Evolutionary conservation across 139 green algal species (phyloP).

Genomic region (Haematococcus sp.): DNA sequence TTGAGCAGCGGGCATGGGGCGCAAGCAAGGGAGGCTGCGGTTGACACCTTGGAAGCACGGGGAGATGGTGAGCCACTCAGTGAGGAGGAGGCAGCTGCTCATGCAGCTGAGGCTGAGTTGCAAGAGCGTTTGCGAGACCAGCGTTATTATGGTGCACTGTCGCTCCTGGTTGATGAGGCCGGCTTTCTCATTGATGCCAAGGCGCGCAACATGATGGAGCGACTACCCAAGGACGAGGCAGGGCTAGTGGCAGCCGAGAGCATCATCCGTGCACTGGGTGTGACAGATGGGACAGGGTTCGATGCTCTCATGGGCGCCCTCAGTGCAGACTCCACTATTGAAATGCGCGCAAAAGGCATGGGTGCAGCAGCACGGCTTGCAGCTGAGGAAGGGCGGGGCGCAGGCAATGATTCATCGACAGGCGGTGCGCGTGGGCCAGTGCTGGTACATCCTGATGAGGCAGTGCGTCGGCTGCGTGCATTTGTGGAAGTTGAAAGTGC

Average conservation of each 20-base stretch:
- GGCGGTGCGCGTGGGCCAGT: constrained; percentile 13
- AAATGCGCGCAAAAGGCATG: constrained; percentile 7
- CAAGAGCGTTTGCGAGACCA: constrained; percentile 33
- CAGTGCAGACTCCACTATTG: constrained; percentile 39
- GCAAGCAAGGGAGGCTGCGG: not conserved
- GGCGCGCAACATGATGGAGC: constrained; percentile 39
- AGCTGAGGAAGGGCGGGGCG: not conserved
- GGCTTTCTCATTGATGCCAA: constrained; percentile 71
- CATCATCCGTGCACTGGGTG: constrained; percentile 60
- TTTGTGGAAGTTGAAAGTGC: constrained; percentile 41
- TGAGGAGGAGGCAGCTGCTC: not conserved
- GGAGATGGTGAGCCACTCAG: not conserved
- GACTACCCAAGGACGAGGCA: constrained; percentile 42
- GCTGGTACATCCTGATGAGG: constrained; percentile 65
- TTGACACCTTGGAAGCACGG: not conserved
- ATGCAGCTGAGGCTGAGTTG: constrained; percentile 21
- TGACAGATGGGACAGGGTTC: constrained; percentile 59
- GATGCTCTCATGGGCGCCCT: constrained; percentile 67
- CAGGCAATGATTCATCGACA: not conserved
- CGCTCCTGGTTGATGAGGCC: constrained; percentile 68
- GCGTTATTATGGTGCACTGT: constrained; percentile 48
- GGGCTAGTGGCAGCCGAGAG: constrained; percentile 45
- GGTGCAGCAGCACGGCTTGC: not conserved
- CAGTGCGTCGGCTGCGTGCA: constrained; percentile 28
- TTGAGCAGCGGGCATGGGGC: not conserved